These are phyloP conservation scores for Oryza rufipogon DNA, from an alignment of 176 grass and related monocot genomes.

Conservation along the genomic window DNA sequence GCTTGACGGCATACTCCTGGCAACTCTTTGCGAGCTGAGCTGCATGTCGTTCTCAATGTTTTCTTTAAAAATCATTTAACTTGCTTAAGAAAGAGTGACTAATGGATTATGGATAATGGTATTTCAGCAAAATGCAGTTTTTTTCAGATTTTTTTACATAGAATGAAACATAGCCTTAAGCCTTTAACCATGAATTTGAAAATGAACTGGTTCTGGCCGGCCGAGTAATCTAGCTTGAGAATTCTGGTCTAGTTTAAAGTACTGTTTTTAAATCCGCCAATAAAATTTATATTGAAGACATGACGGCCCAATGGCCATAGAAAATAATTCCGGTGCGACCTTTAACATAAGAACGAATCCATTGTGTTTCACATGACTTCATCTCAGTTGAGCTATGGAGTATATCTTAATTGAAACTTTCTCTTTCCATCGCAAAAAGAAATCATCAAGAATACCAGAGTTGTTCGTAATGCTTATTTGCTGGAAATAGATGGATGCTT, in stretches of 20 bases:
- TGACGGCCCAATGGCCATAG: neutral
- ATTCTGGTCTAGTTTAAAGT: neutral
- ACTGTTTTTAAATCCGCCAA: neutral
- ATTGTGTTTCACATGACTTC: neutral
- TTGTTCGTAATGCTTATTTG: neutral
- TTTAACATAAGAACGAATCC: neutral
- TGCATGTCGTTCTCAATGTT: too few species aligned
- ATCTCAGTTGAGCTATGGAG: neutral
- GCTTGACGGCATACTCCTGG: too few species aligned
- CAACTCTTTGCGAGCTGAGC: too few species aligned
- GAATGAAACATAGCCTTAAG: neutral
- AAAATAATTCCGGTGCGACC: neutral
- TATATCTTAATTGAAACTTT: neutral
- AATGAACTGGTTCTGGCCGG: neutral
- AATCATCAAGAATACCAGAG: neutral
- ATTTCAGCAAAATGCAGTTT: neutral
- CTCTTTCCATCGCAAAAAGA: neutral
- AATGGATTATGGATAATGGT: neutral
- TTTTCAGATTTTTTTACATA: too few species aligned
- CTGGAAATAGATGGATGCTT: neutral
- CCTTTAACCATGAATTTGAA: neutral
- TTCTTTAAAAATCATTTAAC: neutral
- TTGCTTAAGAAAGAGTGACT: neutral
- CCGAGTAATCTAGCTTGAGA: neutral
- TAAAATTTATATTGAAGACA: too few species aligned